Percentiles rank a stretch among this genome's conserved stretches.
These are phyloP conservation scores for Panus rudis DNA, from an alignment of 768 basidiomycete species.

Conservation along the genomic window DNA sequence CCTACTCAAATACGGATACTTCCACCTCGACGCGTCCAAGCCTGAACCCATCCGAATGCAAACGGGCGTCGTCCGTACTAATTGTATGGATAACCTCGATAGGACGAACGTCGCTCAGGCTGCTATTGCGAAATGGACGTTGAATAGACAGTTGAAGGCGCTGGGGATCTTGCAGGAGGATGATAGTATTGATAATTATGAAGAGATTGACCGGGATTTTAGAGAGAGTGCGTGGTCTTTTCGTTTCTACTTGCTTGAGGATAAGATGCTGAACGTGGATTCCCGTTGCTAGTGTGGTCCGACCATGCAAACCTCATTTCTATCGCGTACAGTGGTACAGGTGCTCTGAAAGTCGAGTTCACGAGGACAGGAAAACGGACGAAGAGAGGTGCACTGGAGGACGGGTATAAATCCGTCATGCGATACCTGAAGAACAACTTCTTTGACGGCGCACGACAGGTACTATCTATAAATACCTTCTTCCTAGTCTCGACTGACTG, in stretches of 20 bases:
- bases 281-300: constrained; percentile 76
- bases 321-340: constrained; percentile 89
- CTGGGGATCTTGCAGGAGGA: constrained; percentile 65
- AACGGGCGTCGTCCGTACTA: constrained; percentile 77
- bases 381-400: constrained; percentile 69
- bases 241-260: neutral
- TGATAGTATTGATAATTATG: constrained; percentile 76
- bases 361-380: constrained; percentile 91
- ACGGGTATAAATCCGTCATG: constrained; percentile 76
- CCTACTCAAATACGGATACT: constrained; percentile 67
- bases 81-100: constrained; percentile 97
- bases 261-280: constrained; percentile 4
- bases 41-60: constrained; percentile 52
- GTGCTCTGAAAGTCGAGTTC: constrained; percentile 94
- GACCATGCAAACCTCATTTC: constrained; percentile 92
- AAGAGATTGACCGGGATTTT: constrained; percentile 73
- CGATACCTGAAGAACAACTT: constrained; percentile 96
- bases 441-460: constrained; percentile 91
- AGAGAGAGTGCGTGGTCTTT: constrained; percentile 63
- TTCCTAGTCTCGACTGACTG: neutral
- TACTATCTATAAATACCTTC: constrained; percentile 18
- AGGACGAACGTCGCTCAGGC: constrained; percentile 96
- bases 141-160: constrained; percentile 69
- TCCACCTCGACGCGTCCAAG: constrained; percentile 52
- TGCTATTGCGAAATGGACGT: constrained; percentile 78